Conservation (phyloP, 78 protist species). For the Emiliania huxleyi region DNA sequence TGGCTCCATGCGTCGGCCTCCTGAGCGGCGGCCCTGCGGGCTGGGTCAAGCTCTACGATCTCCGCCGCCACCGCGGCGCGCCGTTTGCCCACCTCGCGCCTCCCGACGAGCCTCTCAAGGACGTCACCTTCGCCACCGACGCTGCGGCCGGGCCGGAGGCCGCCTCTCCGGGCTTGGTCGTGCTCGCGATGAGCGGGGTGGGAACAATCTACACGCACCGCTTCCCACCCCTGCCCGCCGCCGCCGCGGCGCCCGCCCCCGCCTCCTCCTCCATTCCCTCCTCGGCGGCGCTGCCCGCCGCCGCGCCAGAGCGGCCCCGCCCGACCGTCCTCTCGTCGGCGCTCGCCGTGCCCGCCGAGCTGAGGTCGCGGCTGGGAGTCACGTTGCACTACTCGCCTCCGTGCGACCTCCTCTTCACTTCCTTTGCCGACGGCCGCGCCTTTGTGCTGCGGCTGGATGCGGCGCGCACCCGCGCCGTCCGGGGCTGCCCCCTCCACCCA, state of each 20-base stretch:
- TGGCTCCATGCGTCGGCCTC: background rate
- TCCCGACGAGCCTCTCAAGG: background rate
- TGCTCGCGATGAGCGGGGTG: background rate
- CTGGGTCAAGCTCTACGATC: constrained; percentile 60
- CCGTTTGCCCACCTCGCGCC: background rate
- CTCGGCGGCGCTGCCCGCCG: too few species aligned
- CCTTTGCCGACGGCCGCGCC: background rate
- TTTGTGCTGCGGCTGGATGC: background rate
- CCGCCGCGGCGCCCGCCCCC: background rate
- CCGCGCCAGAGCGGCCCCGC: too few species aligned
- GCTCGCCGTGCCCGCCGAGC: background rate
- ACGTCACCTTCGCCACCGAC: background rate
- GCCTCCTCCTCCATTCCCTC: background rate
- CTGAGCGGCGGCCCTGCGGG: background rate
- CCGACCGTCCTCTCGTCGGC: background rate
- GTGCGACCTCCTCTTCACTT: background rate
- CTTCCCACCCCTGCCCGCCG: background rate
- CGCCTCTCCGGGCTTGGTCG: background rate
- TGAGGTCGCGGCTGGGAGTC: background rate
- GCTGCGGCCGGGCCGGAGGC: background rate
- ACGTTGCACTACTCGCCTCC: background rate
- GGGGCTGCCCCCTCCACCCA: too few species aligned
- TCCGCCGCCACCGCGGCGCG: constrained; percentile 51
- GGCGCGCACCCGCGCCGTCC: too few species aligned
- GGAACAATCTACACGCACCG: background rate